Evolutionary conservation across 2,329 filamentous ascomycete genomes (phyloP).

Genomic region (Didymella sp.): DNA sequence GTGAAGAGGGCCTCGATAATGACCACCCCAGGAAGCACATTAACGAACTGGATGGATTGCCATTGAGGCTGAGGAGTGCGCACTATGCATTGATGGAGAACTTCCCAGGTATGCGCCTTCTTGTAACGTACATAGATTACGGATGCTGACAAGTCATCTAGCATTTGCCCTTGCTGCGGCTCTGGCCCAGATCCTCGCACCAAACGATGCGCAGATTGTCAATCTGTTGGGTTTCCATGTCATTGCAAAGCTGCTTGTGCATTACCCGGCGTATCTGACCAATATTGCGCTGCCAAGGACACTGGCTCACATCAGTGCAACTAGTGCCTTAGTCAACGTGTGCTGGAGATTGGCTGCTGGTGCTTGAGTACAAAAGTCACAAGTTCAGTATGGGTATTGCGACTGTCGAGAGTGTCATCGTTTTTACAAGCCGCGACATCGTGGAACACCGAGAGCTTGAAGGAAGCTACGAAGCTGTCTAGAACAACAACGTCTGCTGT

Average conservation of each 20-base stretch:
- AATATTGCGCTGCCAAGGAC: conserved; percentile 29
- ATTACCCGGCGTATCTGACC: conserved; percentile 31
- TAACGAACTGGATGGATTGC: conserved; percentile 21
- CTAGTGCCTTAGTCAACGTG: conserved; percentile 32
- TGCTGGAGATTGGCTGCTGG: conserved; percentile 33
- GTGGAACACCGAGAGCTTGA: too few relatives aligned
- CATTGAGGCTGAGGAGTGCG: conserved; percentile 29
- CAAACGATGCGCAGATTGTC: conserved; percentile 31
- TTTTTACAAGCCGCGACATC: too few relatives aligned
- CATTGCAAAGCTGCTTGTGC: conserved; percentile 31
- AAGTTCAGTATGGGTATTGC: not conserved
- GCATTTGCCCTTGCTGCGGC: conserved; percentile 31
- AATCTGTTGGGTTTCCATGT: conserved; percentile 33
- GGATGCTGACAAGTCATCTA: not conserved
- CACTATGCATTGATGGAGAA: conserved; percentile 35
- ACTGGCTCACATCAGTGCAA: conserved; percentile 29
- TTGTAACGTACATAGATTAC: not conserved
- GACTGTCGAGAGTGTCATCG: not conserved
- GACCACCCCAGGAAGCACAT: conserved; percentile 30
- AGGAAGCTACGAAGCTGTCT: too few relatives aligned
- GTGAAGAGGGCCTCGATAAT: conserved; percentile 24
- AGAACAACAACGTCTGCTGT: too few relatives aligned
- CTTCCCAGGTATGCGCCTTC: conserved; percentile 24
- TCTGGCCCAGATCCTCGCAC: conserved; percentile 31
- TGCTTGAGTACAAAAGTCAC: not conserved